Evolutionary conservation across 257 asterid genomes (phyloP).

Genomic region (Petunia axillaris): DNA sequence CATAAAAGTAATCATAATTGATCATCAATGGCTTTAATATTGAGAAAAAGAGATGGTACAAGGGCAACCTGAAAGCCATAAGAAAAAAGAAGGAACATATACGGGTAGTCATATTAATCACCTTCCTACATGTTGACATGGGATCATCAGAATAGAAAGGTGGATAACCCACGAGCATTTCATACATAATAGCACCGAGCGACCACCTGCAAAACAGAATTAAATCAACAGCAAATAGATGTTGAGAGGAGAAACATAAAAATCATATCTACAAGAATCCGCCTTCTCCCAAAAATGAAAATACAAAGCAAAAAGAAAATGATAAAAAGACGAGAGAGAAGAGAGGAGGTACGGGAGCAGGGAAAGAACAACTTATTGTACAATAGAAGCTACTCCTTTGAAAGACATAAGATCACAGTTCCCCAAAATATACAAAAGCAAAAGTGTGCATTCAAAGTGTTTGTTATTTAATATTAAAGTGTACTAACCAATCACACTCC

Average conservation of each 20-base stretch:
- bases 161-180: slow-evolving; percentile 56
- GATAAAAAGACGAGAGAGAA: background rate
- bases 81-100: background rate
- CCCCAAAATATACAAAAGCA: slow-evolving; percentile 6
- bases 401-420: background rate
- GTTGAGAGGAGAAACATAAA: background rate
- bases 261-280: background rate
- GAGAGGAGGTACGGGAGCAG: background rate
- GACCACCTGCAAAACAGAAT: slow-evolving; percentile 46
- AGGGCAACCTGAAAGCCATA: background rate
- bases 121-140: slow-evolving; percentile 52
- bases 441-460: background rate
- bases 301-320: background rate
- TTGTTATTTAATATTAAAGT: background rate
- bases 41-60: too few species aligned
- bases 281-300: background rate
- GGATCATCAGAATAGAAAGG: slow-evolving; percentile 55
- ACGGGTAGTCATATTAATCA: slow-evolving; percentile 25
- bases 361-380: background rate
- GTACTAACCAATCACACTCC: slow-evolving; percentile 44
- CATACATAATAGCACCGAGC: slow-evolving; percentile 54
- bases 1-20: too few species aligned
- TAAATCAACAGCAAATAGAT: background rate
- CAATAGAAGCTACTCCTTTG: background rate
- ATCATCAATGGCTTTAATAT: too few species aligned